Base-by-base conservation (phyloP, 352 stramenopile genomes). In the Globisporangium acanthophoron region DNA sequence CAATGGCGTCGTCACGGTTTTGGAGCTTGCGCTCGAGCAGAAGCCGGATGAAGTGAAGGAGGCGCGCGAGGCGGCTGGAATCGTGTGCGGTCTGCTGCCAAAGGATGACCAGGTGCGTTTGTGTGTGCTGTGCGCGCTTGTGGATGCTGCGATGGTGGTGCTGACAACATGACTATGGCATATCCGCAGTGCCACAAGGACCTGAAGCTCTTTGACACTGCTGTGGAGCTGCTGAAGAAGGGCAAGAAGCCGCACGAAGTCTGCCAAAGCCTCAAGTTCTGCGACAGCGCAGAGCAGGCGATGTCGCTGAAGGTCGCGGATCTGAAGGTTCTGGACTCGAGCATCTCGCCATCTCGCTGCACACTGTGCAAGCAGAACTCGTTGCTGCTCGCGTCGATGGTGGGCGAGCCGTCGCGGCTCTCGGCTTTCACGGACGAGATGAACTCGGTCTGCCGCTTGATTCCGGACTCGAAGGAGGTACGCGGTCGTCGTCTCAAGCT, bases 131-230 rank as follows among this genome's bases (percentile, higher is more conserved):
- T 47, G 18, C 27, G 43, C 20, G 44, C 1, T 5, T 12, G 3
- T 31, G 6, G 15, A 41, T 40, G 27, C 27, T 21, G 16, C 31
- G 13, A 20, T 20, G 15, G 11, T 29, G 48, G 2, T 29, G 20
- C 12, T 27, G 27, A 39, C 20, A 18, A 0, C 6, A 33, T 33
- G 49, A 11, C 18, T n/a, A 2, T 15, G 62, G 31, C 33, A 31
- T 31, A 7, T 44, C 13, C 13, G 11, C 56, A 90, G 78, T 92
- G 82, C 43, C 78, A 89, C 52, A 31, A 73, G 39, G 69, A 89
- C 46, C 50, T 90, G 21, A 85, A 86, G 56, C 77, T 85, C 55
- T 90, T 92, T 48, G 79, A 89, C 59, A 51, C 66, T 46, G 80
- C 73, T 18, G 64, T 89, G 11, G 54, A 47, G 31, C 62, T 72